phyloP scores from a whole-genome alignment of 306 rosid genomes.

The Medicago ruthenica region DNA sequence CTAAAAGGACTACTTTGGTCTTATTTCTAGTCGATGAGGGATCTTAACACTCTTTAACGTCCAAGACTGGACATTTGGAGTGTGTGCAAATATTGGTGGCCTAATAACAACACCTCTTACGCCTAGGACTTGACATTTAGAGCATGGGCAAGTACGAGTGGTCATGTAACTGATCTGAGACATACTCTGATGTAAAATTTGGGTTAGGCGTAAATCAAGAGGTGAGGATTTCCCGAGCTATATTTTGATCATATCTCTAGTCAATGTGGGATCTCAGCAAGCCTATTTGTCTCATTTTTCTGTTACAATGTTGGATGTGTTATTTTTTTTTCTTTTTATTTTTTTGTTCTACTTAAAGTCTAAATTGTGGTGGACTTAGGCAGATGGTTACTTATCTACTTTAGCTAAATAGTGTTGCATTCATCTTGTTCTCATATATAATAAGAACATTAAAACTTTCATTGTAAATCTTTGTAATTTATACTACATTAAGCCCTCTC shows the following conservation, averaged over 20 bases:
- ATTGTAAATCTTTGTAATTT: not conserved
- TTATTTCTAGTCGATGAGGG: not conserved
- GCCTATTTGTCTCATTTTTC: not conserved
- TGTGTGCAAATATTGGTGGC: not conserved
- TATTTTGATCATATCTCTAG: not conserved
- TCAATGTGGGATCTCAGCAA: not conserved
- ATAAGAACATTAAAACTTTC: not conserved
- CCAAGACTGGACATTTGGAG: not conserved
- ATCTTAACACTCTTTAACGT: not conserved
- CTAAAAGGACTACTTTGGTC: not conserved
- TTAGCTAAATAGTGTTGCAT: conserved; percentile 11
- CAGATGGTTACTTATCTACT: conserved; percentile 16
- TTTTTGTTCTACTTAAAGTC: not conserved
- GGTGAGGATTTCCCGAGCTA: not conserved
- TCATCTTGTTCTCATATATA: conserved; percentile 13
- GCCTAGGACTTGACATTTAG: not conserved
- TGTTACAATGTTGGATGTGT: not conserved
- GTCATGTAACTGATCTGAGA: not conserved
- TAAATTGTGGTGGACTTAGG: conserved; percentile 10
- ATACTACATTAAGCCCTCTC: conserved; percentile 7
- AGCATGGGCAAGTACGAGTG: not conserved
- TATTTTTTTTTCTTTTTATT: not conserved
- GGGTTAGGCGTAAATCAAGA: not conserved
- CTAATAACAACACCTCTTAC: not conserved
- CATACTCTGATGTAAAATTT: no score